Evolutionary conservation across 106 monocot genomes (phyloP).

Genomic region (Cymbidium sinense): DNA sequence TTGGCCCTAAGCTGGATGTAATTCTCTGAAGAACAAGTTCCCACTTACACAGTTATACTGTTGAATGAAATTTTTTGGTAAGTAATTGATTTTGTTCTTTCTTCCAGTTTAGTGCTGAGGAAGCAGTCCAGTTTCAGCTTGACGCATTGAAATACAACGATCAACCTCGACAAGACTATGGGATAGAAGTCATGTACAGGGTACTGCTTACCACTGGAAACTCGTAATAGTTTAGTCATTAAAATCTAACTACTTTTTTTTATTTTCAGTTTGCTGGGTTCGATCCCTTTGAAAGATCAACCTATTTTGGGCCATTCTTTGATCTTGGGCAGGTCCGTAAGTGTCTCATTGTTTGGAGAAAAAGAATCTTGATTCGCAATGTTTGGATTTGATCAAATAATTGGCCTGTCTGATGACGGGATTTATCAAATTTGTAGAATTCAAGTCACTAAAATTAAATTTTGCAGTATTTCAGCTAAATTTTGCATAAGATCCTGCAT

Average conservation of each 20-base stretch:
- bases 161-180: slow-evolving; percentile 84
- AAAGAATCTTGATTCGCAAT: neutral
- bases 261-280: slow-evolving; percentile 83
- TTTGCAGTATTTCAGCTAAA: no score
- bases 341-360: no score
- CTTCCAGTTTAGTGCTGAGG: slow-evolving; percentile 85
- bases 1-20: slow-evolving; percentile 83
- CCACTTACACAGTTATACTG: neutral
- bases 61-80: neutral
- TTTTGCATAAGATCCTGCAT: no score
- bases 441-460: no score
- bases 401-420: no score
- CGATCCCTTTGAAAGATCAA: slow-evolving; percentile 91
- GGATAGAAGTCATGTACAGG: slow-evolving; percentile 95
- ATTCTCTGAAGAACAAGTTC: slow-evolving; percentile 3
- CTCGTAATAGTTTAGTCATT: neutral
- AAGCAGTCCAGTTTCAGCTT: slow-evolving; percentile 76
- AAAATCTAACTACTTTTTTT: slow-evolving; percentile 1
- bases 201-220: slow-evolving; percentile 21
- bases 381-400: no score
- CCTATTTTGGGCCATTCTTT: slow-evolving; percentile 85
- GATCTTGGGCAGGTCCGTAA: slow-evolving; percentile 80
- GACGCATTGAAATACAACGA: slow-evolving; percentile 87
- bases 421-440: no score
- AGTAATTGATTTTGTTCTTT: slow-evolving; percentile 4